Evolutionary conservation across 164 flowering plant genomes (phyloP).

Genomic region (Nymphaea colorata): DNA sequence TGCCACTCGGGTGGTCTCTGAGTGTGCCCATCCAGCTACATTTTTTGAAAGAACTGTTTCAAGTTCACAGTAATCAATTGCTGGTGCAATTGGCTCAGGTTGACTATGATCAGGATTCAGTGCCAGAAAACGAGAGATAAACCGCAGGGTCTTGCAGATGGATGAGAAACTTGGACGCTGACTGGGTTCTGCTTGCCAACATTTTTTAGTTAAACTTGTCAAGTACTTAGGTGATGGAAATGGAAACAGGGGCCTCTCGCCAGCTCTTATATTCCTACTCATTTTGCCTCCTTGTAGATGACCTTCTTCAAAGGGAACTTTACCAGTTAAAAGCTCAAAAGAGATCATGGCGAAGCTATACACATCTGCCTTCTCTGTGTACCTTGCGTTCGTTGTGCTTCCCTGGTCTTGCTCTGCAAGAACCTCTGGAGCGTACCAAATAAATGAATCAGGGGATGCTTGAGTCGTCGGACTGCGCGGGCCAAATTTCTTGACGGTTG

Average conservation of each 20-base stretch:
- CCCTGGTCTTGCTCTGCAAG: constrained; percentile 44
- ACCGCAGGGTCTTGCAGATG: constrained; percentile 63
- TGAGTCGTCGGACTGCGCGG: constrained; percentile 14
- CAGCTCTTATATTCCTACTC: constrained; percentile 66
- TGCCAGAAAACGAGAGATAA: constrained; percentile 50
- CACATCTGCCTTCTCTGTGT: constrained; percentile 73
- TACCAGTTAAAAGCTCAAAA: constrained; percentile 79
- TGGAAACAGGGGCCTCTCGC: constrained; percentile 91
- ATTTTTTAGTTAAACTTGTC: constrained; percentile 51
- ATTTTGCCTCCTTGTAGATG: constrained; percentile 90
- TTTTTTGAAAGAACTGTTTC: constrained; percentile 37
- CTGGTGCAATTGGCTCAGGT: constrained; percentile 37
- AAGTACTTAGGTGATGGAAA: constrained; percentile 57
- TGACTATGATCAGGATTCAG: constrained; percentile 55
- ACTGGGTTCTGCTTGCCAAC: constrained; percentile 71
- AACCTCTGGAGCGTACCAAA: constrained; percentile 93
- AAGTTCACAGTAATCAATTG: constrained; percentile 48
- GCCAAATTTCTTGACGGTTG: constrained; percentile 18
- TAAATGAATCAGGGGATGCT: constrained; percentile 21
- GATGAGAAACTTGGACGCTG: constrained; percentile 73
- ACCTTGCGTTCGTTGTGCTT: constrained; percentile 19
- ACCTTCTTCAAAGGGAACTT: constrained; percentile 75
- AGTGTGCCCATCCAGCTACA: constrained; percentile 18
- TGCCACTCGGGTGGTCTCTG: constrained; percentile 23
- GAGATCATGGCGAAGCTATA: constrained; percentile 92